Evolutionary conservation across 2,329 filamentous ascomycete species (phyloP).

Genomic region (Juglanconis sp.): DNA sequence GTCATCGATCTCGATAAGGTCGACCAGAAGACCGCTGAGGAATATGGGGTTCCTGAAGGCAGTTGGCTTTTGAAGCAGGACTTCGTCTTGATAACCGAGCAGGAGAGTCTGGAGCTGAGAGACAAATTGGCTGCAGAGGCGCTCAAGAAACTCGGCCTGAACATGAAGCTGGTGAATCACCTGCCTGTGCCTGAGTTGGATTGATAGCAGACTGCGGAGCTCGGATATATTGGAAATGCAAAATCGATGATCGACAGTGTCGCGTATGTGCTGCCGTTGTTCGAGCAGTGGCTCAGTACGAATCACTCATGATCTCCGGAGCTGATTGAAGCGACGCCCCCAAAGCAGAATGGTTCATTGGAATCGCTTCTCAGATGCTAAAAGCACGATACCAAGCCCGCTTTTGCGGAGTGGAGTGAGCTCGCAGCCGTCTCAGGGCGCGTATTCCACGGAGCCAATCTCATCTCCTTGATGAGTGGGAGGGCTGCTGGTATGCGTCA

Average conservation of each 20-base stretch:
- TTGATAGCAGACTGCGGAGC: constrained; percentile 22
- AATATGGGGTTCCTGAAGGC: constrained; percentile 63
- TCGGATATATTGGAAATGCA: neutral
- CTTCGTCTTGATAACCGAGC: constrained; percentile 72
- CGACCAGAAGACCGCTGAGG: constrained; percentile 49
- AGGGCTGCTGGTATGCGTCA: too few relatives aligned
- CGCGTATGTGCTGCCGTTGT: neutral
- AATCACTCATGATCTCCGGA: neutral
- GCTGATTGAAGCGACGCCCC: neutral
- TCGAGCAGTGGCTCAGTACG: neutral
- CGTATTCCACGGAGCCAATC: too few relatives aligned
- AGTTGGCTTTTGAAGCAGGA: constrained; percentile 66
- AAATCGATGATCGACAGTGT: neutral
- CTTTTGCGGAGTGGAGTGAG: too few relatives aligned
- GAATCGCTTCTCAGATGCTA: too few relatives aligned
- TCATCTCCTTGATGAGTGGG: too few relatives aligned
- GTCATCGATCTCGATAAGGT: constrained; percentile 60
- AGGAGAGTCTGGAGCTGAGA: constrained; percentile 64
- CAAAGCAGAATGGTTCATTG: too few relatives aligned
- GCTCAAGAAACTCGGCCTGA: constrained; percentile 62
- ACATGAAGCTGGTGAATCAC: constrained; percentile 72
- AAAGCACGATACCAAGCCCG: too few relatives aligned
- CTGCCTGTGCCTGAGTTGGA: constrained; percentile 69
- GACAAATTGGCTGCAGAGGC: constrained; percentile 64
- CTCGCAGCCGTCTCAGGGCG: too few relatives aligned